phyloP scores from a whole-genome alignment of 1,284 basidiomycete species.

The Trichosporon sp. region DNA sequence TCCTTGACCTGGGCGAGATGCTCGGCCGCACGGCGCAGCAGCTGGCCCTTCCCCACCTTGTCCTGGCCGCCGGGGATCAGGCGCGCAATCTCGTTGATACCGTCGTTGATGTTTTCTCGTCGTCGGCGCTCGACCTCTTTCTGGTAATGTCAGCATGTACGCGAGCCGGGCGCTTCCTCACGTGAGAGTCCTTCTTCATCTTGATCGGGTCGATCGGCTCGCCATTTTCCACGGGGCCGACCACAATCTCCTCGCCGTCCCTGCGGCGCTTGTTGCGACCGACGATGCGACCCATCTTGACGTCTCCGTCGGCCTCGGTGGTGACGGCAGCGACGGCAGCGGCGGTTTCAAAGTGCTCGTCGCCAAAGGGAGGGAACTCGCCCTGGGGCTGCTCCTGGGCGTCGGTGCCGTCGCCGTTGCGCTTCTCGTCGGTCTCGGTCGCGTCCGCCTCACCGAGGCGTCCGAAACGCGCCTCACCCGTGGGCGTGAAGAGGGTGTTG shows the following conservation, averaged over 20 bases:
- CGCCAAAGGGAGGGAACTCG: slow-evolving; percentile 10
- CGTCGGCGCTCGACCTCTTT: slow-evolving; percentile 96
- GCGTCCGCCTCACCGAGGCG: slow-evolving; percentile 13
- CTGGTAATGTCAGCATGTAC: slow-evolving; percentile 57
- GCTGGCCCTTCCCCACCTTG: slow-evolving; percentile 48
- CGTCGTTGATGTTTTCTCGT: slow-evolving; percentile 91
- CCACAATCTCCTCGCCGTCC: slow-evolving; percentile 32
- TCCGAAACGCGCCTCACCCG: slow-evolving; percentile 30
- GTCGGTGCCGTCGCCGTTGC: slow-evolving; percentile 13
- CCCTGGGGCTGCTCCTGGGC: slow-evolving; percentile 20
- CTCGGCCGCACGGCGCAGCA: slow-evolving; percentile 45
- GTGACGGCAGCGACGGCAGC: background rate
- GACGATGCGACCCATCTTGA: slow-evolving; percentile 19
- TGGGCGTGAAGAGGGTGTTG: slow-evolving; percentile 27
- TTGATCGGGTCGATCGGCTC: slow-evolving; percentile 39
- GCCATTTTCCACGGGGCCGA: slow-evolving; percentile 36
- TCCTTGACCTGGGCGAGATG: slow-evolving; percentile 39
- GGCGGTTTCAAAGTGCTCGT: slow-evolving; percentile 16
- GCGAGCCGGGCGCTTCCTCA: slow-evolving; percentile 28
- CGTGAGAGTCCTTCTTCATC: slow-evolving; percentile 53
- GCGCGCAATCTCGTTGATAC: slow-evolving; percentile 85
- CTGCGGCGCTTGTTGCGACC: slow-evolving; percentile 33
- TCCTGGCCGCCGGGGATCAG: slow-evolving; percentile 75
- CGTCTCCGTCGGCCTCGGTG: slow-evolving; percentile 17
- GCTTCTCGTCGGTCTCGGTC: background rate